Conservation (phyloP, 129 eudicot genomes). For the Chrysanthemum makinoi region DNA sequence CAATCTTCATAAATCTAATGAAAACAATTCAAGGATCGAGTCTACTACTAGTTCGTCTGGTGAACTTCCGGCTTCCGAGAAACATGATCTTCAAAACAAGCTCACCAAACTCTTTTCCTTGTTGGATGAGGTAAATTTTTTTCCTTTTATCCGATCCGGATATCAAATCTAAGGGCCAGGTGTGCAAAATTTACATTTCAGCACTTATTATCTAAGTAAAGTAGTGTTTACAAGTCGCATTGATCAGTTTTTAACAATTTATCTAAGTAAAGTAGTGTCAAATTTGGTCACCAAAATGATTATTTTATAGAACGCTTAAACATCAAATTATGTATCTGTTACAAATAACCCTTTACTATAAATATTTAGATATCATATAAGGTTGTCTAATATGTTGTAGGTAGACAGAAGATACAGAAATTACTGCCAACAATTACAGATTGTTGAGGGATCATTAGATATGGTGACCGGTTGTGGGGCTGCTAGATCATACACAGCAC, state of each 20-base stretch:
- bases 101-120: conserved; percentile 58
- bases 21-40: conserved; percentile 32
- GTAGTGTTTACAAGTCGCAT: too few species aligned
- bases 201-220: too few species aligned
- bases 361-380: background rate
- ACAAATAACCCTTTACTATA: background rate
- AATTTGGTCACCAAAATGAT: background rate
- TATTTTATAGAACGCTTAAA: background rate
- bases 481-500: conserved; percentile 71
- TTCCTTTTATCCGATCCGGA: background rate
- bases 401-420: conserved; percentile 75
- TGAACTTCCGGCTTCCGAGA: conserved; percentile 64
- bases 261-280: background rate
- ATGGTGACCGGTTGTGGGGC: conserved; percentile 71
- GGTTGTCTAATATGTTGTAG: conserved; percentile 38
- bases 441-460: conserved; percentile 65
- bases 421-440: conserved; percentile 63
- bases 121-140: conserved; percentile 70
- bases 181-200: too few species aligned
- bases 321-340: background rate
- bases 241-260: too few species aligned
- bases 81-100: conserved; percentile 72
- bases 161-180: too few species aligned
- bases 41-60: conserved; percentile 32
- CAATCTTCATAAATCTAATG: conserved; percentile 36